Evolutionary conservation across 768 basidiomycete genomes (phyloP).

Genomic region (Psilocybe azurescens): DNA sequence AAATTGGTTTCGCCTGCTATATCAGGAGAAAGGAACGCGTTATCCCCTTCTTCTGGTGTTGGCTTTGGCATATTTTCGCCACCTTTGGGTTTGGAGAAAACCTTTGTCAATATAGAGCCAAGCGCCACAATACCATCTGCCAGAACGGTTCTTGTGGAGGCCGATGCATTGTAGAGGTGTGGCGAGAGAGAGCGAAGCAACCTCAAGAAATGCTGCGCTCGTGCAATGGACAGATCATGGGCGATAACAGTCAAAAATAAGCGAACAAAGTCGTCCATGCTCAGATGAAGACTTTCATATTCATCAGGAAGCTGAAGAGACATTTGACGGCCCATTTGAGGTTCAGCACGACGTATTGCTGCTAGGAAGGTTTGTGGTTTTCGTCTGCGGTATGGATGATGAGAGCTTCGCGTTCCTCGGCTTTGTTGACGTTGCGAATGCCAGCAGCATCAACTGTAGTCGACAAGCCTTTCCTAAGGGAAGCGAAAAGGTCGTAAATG

Average conservation of each 20-base stretch:
- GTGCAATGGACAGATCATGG: slow-evolving; percentile 67
- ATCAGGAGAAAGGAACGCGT: slow-evolving; percentile 29
- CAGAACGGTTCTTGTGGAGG: slow-evolving; percentile 56
- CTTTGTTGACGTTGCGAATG: slow-evolving; percentile 65
- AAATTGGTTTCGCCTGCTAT: slow-evolving; percentile 36
- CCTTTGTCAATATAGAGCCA: slow-evolving; percentile 55
- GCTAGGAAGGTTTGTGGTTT: slow-evolving; percentile 71
- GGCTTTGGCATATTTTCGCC: slow-evolving; percentile 38
- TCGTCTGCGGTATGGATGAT: slow-evolving; percentile 74
- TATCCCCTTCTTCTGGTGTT: slow-evolving; percentile 30
- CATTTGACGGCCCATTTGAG: slow-evolving; percentile 45
- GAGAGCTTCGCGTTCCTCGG: slow-evolving; percentile 73
- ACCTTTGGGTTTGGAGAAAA: slow-evolving; percentile 48
- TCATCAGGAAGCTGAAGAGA: slow-evolving; percentile 59
- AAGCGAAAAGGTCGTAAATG: slow-evolving; percentile 62
- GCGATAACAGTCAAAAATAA: slow-evolving; percentile 83
- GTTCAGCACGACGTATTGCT: slow-evolving; percentile 49
- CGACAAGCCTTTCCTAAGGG: slow-evolving; percentile 51
- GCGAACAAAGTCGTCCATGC: slow-evolving; percentile 68
- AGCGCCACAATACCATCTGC: slow-evolving; percentile 75
- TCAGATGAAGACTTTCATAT: slow-evolving; percentile 61
- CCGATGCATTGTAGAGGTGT: slow-evolving; percentile 60
- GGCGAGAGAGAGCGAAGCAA: slow-evolving; percentile 63
- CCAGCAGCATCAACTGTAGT: slow-evolving; percentile 63
- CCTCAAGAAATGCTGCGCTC: slow-evolving; percentile 73